phyloP scores from a whole-genome alignment of 2,329 filamentous ascomycete genomes.

The Pseudocercospora cruenta region DNA sequence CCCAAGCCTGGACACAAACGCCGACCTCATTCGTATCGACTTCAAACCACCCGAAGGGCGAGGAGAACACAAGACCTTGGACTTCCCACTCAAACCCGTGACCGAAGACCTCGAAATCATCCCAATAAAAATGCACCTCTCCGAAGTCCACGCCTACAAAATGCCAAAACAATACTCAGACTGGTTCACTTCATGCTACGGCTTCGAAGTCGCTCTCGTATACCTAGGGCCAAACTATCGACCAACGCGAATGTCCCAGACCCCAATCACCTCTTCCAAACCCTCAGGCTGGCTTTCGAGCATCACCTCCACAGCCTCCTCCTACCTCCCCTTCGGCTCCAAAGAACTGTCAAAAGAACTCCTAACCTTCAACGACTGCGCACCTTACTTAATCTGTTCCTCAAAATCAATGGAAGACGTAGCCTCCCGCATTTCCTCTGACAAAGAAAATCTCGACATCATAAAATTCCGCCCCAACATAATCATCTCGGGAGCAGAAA shows the following conservation, averaged over 20 bases:
- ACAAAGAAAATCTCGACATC: slow-evolving; percentile 41
- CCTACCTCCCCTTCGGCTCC: slow-evolving; percentile 22
- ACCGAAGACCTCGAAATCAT: slow-evolving; percentile 41
- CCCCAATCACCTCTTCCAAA: slow-evolving; percentile 7
- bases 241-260: slow-evolving; percentile 44
- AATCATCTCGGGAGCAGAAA: slow-evolving; percentile 45
- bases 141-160: slow-evolving; percentile 46
- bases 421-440: slow-evolving; percentile 46
- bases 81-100: slow-evolving; percentile 47
- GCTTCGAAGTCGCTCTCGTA: slow-evolving; percentile 47
- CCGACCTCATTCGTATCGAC: slow-evolving; percentile 43
- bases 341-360: slow-evolving; percentile 33
- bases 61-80: slow-evolving; percentile 36
- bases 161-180: slow-evolving; percentile 48
- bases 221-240: slow-evolving; percentile 49
- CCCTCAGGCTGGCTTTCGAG: slow-evolving; percentile 39
- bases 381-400: slow-evolving; percentile 74
- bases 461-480: slow-evolving; percentile 54
- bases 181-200: slow-evolving; percentile 52
- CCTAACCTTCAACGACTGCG: slow-evolving; percentile 73
- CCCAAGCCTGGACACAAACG: slow-evolving; percentile 41
- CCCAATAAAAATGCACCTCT: slow-evolving; percentile 50
- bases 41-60: slow-evolving; percentile 40
- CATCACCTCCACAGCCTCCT: slow-evolving; percentile 32
- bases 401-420: slow-evolving; percentile 71